A percentile compares a stretch with the other conserved stretches of the same genome.
These are phyloP conservation scores for Puccinia polysora DNA, from an alignment of 1,284 basidiomycete species.

Conservation along the genomic window DNA sequence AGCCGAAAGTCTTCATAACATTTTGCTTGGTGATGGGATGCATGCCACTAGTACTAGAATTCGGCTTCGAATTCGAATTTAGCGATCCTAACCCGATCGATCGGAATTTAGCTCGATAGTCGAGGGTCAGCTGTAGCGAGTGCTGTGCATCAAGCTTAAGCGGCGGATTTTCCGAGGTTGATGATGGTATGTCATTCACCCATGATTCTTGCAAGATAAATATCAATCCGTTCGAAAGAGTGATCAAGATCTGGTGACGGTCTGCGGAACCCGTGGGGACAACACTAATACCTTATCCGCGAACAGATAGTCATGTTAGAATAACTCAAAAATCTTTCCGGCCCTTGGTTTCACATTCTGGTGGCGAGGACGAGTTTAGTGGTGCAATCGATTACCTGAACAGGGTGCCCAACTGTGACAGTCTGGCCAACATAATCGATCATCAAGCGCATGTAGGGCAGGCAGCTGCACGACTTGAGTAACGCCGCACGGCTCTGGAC, in stretches of 20 bases:
- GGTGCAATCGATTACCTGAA: no score
- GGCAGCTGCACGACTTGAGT: constrained; percentile 11
- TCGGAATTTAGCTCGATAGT: constrained; percentile 28
- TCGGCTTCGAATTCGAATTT: no score
- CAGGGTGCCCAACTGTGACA: constrained; percentile 27
- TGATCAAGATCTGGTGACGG: neutral
- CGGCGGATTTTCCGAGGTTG: neutral
- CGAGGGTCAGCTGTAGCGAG: constrained; percentile 17
- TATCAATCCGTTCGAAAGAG: constrained; percentile 15
- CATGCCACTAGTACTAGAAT: no score
- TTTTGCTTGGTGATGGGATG: constrained; percentile 26
- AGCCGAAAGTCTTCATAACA: constrained; percentile 26
- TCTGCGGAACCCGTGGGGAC: neutral
- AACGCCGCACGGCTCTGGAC: neutral
- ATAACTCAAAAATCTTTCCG: neutral
- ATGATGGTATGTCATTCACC: neutral
- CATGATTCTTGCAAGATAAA: constrained; percentile 5
- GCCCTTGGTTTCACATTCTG: no score
- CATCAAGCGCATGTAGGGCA: constrained; percentile 7
- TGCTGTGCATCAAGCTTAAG: constrained; percentile 10
- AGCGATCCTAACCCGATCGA: neutral
- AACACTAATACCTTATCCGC: neutral
- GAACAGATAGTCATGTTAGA: neutral
- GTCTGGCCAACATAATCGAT: constrained; percentile 22
- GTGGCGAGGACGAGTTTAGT: no score